These are phyloP conservation scores for Fusarium succisae DNA, from an alignment of 2,329 filamentous ascomycete species.

Conservation along the genomic window DNA sequence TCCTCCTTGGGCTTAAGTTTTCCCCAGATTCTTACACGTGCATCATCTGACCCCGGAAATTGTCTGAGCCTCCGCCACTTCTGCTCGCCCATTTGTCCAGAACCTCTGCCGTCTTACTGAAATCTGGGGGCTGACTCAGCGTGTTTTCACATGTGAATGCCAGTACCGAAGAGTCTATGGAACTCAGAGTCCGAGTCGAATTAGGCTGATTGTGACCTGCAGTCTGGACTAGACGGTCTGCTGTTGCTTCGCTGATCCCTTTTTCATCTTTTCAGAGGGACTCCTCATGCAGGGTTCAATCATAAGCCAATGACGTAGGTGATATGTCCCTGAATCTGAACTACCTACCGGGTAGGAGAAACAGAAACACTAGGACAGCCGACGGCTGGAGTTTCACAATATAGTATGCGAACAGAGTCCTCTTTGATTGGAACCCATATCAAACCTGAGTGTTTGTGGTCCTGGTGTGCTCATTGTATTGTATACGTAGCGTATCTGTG, in stretches of 20 bases:
- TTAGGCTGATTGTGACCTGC: neutral
- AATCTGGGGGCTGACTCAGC: conserved; percentile 22
- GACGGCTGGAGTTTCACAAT: neutral
- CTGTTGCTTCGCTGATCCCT: neutral
- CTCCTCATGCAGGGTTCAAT: neutral
- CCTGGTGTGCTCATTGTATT: neutral
- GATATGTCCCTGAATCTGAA: neutral
- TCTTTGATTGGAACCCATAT: neutral
- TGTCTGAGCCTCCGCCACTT: conserved; percentile 32
- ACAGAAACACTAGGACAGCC: too few relatives aligned
- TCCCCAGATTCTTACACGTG: conserved; percentile 35
- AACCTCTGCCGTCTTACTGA: neutral
- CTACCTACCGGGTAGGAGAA: neutral
- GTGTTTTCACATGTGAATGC: conserved; percentile 24
- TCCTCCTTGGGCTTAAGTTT: conserved; percentile 24
- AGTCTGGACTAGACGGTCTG: neutral
- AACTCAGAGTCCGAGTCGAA: neutral
- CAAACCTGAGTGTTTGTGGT: too few relatives aligned
- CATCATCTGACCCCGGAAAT: conserved; percentile 34
- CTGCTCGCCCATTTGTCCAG: conserved; percentile 7
- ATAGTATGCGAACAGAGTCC: neutral
- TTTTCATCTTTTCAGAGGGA: neutral
- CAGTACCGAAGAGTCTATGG: neutral
- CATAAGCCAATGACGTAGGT: neutral
- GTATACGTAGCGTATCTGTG: too few relatives aligned